A percentile compares a stretch with the other conserved stretches of the same genome.
phyloP scores from a whole-genome alignment of 768 basidiomycete species.

The Pleurotus platypus region DNA sequence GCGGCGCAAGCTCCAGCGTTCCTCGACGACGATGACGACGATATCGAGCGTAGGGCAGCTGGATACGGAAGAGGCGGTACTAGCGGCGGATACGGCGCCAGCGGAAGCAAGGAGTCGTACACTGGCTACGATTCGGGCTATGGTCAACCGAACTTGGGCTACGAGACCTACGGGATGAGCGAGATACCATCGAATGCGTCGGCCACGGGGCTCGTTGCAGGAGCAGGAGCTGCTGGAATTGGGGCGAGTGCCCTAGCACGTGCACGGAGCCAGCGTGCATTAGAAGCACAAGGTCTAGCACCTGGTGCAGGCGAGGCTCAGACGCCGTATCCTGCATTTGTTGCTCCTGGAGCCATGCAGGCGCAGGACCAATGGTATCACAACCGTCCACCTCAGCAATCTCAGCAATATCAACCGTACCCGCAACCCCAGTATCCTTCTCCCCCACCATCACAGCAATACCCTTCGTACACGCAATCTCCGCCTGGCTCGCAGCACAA shows the following conservation, averaged over 20 bases:
- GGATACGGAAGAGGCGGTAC: conserved; percentile 10
- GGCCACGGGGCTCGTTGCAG: conserved; percentile 13
- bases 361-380: background rate
- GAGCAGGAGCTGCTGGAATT: conserved; percentile 36
- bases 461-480: no score
- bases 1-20: conserved; percentile 49
- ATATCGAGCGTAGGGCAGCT: conserved; percentile 15
- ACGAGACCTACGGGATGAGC: conserved; percentile 49
- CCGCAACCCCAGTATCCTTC: no score
- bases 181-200: conserved; percentile 26
- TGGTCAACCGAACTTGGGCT: conserved; percentile 19
- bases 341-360: background rate
- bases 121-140: conserved; percentile 43
- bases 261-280: conserved; percentile 31
- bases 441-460: no score
- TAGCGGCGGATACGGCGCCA: conserved; percentile 17
- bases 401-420: background rate
- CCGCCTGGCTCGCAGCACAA: background rate
- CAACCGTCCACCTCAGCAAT: background rate
- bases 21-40: conserved; percentile 48
- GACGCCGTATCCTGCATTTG: conserved; percentile 13
- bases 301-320: conserved; percentile 10
- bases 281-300: conserved; percentile 11
- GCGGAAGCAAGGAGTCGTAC: conserved; percentile 34
- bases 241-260: conserved; percentile 30